phyloP scores from a whole-genome alignment of 1,284 basidiomycete genomes.

The Ganoderma meredithae region DNA sequence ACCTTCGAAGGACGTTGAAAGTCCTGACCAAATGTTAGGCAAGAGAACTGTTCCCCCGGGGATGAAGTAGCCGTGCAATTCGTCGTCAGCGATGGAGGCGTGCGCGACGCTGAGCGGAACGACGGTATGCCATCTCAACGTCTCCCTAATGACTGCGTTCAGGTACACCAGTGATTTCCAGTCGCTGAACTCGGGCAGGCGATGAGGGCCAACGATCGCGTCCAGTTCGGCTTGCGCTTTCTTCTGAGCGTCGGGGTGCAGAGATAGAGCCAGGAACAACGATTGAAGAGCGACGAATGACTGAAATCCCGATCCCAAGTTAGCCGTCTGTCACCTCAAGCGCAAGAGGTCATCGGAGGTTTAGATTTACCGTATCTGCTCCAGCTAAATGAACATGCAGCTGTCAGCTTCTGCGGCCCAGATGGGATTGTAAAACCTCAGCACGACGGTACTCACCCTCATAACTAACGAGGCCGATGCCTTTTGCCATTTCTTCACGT shows the following conservation, averaged over 20 bases:
- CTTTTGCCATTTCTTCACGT: neutral
- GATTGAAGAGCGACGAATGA: slow-evolving; percentile 32
- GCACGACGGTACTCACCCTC: neutral
- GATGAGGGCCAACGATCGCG: slow-evolving; percentile 25
- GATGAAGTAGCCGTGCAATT: slow-evolving; percentile 27
- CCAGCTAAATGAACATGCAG: neutral
- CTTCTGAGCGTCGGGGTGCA: slow-evolving; percentile 31
- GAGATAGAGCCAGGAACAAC: slow-evolving; percentile 32
- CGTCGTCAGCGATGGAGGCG: slow-evolving; percentile 21
- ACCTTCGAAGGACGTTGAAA: neutral
- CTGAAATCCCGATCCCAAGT: slow-evolving; percentile 17
- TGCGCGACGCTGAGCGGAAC: slow-evolving; percentile 9
- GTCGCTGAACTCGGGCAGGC: slow-evolving; percentile 31
- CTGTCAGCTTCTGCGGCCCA: neutral
- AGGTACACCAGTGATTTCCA: slow-evolving; percentile 27
- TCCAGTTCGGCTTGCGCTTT: slow-evolving; percentile 42
- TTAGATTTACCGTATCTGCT: neutral
- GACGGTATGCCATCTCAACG: slow-evolving; percentile 4
- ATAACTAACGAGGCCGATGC: neutral
- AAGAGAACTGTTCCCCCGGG: slow-evolving; percentile 29
- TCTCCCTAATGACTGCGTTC: slow-evolving; percentile 24
- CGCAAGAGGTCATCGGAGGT: neutral
- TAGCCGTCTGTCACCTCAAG: neutral
- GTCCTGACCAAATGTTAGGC: slow-evolving; percentile 31
- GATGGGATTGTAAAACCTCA: neutral